phyloP scores from a whole-genome alignment of 495 filamentous ascomycete species.

The Geoglossum glabrum region DNA sequence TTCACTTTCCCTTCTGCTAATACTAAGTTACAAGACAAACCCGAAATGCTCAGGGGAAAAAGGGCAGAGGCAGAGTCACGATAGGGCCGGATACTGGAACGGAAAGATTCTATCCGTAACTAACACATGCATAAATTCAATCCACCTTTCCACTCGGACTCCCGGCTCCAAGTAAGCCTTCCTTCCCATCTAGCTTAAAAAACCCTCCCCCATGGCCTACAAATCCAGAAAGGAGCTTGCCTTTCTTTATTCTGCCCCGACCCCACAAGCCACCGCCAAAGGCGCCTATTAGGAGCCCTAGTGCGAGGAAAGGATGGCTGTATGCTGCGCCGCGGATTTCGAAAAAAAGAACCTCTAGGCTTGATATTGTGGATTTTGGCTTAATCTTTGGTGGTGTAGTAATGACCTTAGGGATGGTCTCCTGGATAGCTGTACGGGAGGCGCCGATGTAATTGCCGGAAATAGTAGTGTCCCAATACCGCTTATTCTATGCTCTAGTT shows the following conservation, averaged over 20 bases:
- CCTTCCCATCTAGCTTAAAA: conserved; percentile 61
- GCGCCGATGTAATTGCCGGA: conserved; percentile 75
- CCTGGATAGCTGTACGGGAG: conserved; percentile 82
- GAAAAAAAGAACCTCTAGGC: conserved; percentile 61
- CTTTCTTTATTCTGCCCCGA: conserved; percentile 16
- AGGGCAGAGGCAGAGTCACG: too few relatives aligned
- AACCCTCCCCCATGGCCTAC: conserved; percentile 39
- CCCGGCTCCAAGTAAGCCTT: conserved; percentile 41
- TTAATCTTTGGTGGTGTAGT: conserved; percentile 55
- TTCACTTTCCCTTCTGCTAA: too few relatives aligned
- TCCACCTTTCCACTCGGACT: conserved; percentile 58
- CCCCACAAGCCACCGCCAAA: conserved; percentile 29
- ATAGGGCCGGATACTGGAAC: too few relatives aligned
- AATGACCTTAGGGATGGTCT: conserved; percentile 68
- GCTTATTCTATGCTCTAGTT: conserved; percentile 41
- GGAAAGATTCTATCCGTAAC: too few relatives aligned
- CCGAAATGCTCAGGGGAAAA: too few relatives aligned
- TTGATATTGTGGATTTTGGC: conserved; percentile 67
- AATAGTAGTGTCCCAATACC: conserved; percentile 86
- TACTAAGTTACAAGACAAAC: too few relatives aligned
- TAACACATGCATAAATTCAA: too few relatives aligned
- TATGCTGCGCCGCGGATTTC: conserved; percentile 43
- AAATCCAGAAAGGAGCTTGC: conserved; percentile 18
- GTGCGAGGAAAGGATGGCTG: conserved; percentile 51
- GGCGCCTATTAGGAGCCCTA: conserved; percentile 38